Conservation (phyloP, 306 rosid species). For the Rubus idaeus region DNA sequence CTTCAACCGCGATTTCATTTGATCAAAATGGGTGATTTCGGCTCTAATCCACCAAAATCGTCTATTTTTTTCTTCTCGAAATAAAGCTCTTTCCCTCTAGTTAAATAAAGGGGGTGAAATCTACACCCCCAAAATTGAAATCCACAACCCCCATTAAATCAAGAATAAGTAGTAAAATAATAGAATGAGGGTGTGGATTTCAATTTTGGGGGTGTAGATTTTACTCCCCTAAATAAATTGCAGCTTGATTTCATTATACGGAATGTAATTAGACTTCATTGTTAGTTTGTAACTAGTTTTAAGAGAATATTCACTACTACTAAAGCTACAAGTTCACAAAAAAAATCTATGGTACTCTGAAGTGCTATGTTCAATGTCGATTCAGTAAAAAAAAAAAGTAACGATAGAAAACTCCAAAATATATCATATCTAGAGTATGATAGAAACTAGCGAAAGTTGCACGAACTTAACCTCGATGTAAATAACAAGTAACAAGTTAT, state of each 20-base stretch:
- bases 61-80: too few species aligned
- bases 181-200: too few species aligned
- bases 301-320: too few species aligned
- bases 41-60: neutral
- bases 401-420: neutral
- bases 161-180: too few species aligned
- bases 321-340: too few species aligned
- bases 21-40: neutral
- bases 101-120: neutral
- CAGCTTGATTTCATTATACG: neutral
- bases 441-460: neutral
- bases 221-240: too few species aligned
- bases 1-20: neutral
- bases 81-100: too few species aligned
- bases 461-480: too few species aligned
- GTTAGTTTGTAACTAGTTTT: too few species aligned
- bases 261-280: neutral
- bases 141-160: too few species aligned
- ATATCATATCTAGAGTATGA: neutral
- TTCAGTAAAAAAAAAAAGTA: neutral
- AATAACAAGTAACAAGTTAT: constrained; percentile 1
- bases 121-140: too few species aligned
- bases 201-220: too few species aligned
- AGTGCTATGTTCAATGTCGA: neutral
- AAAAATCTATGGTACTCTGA: neutral